Evolutionary conservation across 306 rosid species (phyloP).

Genomic region (Trifolium subterraneum): DNA sequence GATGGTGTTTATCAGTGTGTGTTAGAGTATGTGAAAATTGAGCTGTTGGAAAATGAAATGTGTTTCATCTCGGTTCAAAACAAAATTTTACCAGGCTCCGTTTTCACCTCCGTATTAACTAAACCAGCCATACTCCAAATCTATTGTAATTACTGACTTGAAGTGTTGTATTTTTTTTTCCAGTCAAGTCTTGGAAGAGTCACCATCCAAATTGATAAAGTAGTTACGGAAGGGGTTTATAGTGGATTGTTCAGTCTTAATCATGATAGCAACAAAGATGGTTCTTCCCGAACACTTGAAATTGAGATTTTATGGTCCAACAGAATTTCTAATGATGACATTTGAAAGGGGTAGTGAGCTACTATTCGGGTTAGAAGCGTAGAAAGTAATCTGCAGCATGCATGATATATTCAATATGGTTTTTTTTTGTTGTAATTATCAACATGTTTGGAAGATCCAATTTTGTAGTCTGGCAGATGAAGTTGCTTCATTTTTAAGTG

Average conservation of each 20-base stretch:
- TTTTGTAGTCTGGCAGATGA: conserved; percentile 68
- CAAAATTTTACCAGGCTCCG: neutral
- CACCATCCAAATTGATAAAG: conserved; percentile 96
- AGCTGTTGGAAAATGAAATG: conserved; percentile 23
- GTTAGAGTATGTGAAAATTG: conserved; percentile 22
- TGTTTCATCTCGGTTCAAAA: conserved; percentile 7
- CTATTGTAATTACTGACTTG: conserved; percentile 37
- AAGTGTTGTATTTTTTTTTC: conserved; percentile 44
- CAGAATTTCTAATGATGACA: conserved; percentile 69
- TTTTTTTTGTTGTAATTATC: conserved; percentile 59
- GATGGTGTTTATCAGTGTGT: conserved; percentile 4
- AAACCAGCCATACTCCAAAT: conserved; percentile 17
- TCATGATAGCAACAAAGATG: conserved; percentile 91
- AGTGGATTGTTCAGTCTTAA: conserved; percentile 95
- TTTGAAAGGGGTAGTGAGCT: conserved; percentile 41
- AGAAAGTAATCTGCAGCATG: conserved; percentile 29
- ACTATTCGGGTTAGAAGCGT: conserved; percentile 28
- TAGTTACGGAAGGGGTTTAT: conserved; percentile 90
- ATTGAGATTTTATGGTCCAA: conserved; percentile 96
- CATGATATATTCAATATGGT: conserved; percentile 38
- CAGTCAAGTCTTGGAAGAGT: conserved; percentile 94
- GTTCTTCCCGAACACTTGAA: conserved; percentile 86
- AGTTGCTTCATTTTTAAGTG: conserved; percentile 64
- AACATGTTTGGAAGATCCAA: conserved; percentile 53
- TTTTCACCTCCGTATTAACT: conserved; percentile 20